phyloP scores from a whole-genome alignment of 2,329 filamentous ascomycete species.

The Talaromyces sp. region DNA sequence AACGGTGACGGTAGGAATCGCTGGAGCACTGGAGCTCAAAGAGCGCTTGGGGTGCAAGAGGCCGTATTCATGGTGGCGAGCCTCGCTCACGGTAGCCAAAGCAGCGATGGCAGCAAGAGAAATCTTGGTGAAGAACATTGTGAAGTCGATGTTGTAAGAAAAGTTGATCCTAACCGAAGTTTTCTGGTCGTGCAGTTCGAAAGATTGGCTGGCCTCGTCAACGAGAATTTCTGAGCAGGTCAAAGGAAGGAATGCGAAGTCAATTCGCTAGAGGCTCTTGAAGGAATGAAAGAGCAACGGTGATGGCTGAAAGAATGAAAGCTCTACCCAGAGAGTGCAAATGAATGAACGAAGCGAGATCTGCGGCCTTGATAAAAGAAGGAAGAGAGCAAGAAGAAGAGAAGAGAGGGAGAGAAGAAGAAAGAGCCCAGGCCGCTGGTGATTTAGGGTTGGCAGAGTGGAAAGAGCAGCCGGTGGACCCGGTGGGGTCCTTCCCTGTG shows the following conservation, averaged over 20 bases:
- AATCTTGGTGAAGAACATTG: constrained; percentile 41
- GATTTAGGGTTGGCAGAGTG: constrained; percentile 13
- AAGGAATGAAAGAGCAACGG: constrained; percentile 21
- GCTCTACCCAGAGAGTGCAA: constrained; percentile 21
- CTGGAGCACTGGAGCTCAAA: constrained; percentile 1
- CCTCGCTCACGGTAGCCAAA: constrained; percentile 37
- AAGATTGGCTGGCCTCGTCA: constrained; percentile 21
- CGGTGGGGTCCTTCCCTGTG: constrained; percentile 8
- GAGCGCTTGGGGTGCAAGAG: constrained; percentile 25
- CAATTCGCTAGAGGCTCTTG: constrained; percentile 20
- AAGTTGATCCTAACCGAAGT: neutral
- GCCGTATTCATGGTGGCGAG: constrained; percentile 29
- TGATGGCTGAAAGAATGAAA: constrained; percentile 14
- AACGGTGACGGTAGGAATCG: constrained; percentile 23
- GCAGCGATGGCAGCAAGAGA: constrained; percentile 37
- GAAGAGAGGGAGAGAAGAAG: neutral
- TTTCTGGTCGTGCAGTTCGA: neutral
- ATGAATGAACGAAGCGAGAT: constrained; percentile 9
- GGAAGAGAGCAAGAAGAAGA: constrained; percentile 6
- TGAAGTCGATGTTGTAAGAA: constrained; percentile 21
- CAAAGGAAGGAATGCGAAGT: constrained; percentile 22
- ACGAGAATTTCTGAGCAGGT: constrained; percentile 21
- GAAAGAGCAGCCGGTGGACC: neutral
- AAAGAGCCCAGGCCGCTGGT: constrained; percentile 10
- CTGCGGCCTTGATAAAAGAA: constrained; percentile 14